Evolutionary conservation across 352 stramenopile genomes (phyloP), one percentile per base, ranked within the genome.

Genomic region (Blastocystis sp.): DNA sequence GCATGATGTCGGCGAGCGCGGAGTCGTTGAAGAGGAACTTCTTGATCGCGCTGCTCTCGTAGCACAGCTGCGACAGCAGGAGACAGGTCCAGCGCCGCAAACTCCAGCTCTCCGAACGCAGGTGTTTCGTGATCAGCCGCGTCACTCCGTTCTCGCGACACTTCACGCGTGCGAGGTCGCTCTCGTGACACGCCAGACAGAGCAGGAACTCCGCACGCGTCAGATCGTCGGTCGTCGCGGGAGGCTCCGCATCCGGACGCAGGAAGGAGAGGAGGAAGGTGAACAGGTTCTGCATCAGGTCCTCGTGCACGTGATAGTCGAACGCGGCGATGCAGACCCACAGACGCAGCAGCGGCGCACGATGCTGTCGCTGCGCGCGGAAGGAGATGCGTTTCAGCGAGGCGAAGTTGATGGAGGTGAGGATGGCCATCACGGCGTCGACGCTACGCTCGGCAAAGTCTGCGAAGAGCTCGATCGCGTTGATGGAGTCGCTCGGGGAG

Each of bases 321-420:
- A 63, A 81, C 9, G 69, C 49, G 1, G 36, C 29, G 24, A 81
- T 29, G 42, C 69, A 64, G 4, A 51, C 56, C 69, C 69, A 81
- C 48, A 81, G 48, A 0, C 69, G 69, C 32, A 81, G 69, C 44
- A 81, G 42, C 9, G 40, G 9, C 36, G 44, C 38, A 14, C 48
- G 42, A 42, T 81, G 48, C 11, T 44, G 24, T 29, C 38, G 54
- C 53, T 81, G 69, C 46, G 69, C 44, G 9, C 40, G 18, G 18
- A 64, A 81, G 24, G 69, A 81, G 36, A 81, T 81, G 1, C 42
- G 42, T 44, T 81, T 81, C 27, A 81, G 46, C 18, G 69, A 81
- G 8, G 42, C 36, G 46, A 64, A 81, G 51, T 81, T 81, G 46
- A 81, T 46, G 2, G 69, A 81, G 16, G 29, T 81, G 42, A 81